phyloP scores from a whole-genome alignment of 1,139 yeast species.

The Diutina rugosa region DNA sequence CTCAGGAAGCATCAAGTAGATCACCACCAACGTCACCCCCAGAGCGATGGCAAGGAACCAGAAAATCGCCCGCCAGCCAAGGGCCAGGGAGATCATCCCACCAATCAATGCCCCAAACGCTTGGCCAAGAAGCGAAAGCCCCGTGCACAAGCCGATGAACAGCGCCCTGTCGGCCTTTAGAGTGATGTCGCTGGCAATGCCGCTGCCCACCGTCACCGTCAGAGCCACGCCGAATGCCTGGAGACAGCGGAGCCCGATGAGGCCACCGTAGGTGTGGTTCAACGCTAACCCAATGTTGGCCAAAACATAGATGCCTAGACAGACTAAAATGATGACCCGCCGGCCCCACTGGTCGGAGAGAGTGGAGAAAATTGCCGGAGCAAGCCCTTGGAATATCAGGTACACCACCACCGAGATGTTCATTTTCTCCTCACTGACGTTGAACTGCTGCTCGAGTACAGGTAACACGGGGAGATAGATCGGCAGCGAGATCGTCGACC shows the following conservation, averaged over 20 bases:
- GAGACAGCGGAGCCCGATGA: constrained; percentile 29
- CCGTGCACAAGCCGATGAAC: constrained; percentile 46
- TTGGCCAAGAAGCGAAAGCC: constrained; percentile 57
- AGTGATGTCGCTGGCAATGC: constrained; percentile 58
- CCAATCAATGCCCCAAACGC: constrained; percentile 72
- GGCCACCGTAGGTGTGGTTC: background rate
- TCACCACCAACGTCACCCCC: constrained; percentile 23
- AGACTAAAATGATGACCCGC: constrained; percentile 45
- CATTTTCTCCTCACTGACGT: constrained; percentile 38
- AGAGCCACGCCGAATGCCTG: constrained; percentile 68
- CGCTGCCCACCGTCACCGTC: constrained; percentile 51
- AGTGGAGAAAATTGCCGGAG: constrained; percentile 50
- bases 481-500: constrained; percentile 11
- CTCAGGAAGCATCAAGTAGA: constrained; percentile 46
- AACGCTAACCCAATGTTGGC: background rate
- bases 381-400: constrained; percentile 53
- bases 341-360: constrained; percentile 62
- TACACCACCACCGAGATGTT: constrained; percentile 64
- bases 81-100: constrained; percentile 22
- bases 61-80: constrained; percentile 22
- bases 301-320: constrained; percentile 35
- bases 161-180: constrained; percentile 51
- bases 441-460: constrained; percentile 35
- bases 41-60: constrained; percentile 60
- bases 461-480: constrained; percentile 66